phyloP scores from a whole-genome alignment of 2,329 filamentous ascomycete species.

The Alternaria ethzedia region DNA sequence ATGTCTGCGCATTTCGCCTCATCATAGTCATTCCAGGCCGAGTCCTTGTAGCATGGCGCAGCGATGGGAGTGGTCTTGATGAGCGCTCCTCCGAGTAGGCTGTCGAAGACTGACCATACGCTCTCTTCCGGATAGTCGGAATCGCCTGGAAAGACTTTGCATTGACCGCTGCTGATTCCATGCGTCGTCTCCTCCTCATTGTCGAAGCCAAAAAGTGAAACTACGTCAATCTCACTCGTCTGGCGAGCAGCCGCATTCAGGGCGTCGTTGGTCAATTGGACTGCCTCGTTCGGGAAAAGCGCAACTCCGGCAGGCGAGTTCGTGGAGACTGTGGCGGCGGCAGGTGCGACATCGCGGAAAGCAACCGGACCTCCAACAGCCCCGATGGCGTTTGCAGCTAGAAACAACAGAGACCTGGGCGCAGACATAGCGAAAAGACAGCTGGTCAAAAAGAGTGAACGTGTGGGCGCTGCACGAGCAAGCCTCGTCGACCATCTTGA shows the following conservation, averaged over 20 bases:
- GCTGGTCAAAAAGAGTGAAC: neutral
- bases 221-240: constrained; percentile 1
- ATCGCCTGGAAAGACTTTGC: constrained; percentile 33
- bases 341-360: constrained; percentile 12
- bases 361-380: constrained; percentile 4
- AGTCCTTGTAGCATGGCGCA: constrained; percentile 28
- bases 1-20: constrained; percentile 19
- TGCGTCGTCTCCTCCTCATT: neutral
- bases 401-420: neutral
- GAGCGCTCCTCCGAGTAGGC: constrained; percentile 20
- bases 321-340: constrained; percentile 13
- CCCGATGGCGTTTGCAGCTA: constrained; percentile 5
- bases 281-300: constrained; percentile 16
- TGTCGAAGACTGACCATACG: constrained; percentile 26
- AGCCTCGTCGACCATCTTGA: neutral
- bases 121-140: constrained; percentile 17
- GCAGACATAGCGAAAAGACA: constrained; percentile 7
- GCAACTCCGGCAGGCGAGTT: constrained; percentile 11
- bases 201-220: constrained; percentile 41
- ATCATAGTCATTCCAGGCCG: constrained; percentile 16
- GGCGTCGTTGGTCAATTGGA: constrained; percentile 21
- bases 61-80: constrained; percentile 29
- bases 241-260: constrained; percentile 3
- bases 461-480: neutral
- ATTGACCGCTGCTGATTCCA: constrained; percentile 8